Base-by-base conservation (phyloP, 129 eudicot genomes). In the Centrapalus pauciflorus region DNA sequence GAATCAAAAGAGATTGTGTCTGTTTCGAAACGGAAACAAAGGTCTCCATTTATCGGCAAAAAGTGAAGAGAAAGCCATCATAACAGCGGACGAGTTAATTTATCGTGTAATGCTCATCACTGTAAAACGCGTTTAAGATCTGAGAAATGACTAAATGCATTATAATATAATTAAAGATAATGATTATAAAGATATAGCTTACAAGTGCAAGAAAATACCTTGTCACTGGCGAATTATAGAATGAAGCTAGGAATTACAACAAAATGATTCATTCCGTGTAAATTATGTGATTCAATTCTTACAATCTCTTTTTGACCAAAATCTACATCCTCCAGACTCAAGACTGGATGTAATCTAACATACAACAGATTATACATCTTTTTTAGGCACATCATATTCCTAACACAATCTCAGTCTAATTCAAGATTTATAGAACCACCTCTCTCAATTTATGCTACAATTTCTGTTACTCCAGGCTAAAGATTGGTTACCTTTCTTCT, bases 271-370 rank as follows among this genome's bases (percentile, higher is more conserved):
- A 55, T 74, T 13, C 37, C 59, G 43, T 10, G 26, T 58, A 27
- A 66, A 73, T 58, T 58, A 66, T 38, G 61, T 29, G 41, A 56
- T 75, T 74, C 23, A 65, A 46, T 63, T 66, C 62, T 25, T 58
- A 57, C 24, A 57, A 46, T 48, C 65, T 26, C 28, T 51, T 12
- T 28, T 16, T 40, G 8, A 16, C 60, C 68, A 38, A 70, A 55
- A 64, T 74, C 51, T 65, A 55, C 66, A 61, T 61, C 61, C 77
- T 61, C 64, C 64, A 55, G 65, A 69, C 43, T 38, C 19, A 37
- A 37, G 13, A 55, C 64, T 33, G 69, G 59, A 73, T 29, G 54
- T 45, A 30, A 74, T 56, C 61, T 46, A 75, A 66, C 64, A 61
- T 72, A 72, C 57, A 72, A 62, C 61, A 66, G 12, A 64, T 52